Conservation (phyloP, 2,329 filamentous ascomycete species). For the Bipolaris bicolor region DNA sequence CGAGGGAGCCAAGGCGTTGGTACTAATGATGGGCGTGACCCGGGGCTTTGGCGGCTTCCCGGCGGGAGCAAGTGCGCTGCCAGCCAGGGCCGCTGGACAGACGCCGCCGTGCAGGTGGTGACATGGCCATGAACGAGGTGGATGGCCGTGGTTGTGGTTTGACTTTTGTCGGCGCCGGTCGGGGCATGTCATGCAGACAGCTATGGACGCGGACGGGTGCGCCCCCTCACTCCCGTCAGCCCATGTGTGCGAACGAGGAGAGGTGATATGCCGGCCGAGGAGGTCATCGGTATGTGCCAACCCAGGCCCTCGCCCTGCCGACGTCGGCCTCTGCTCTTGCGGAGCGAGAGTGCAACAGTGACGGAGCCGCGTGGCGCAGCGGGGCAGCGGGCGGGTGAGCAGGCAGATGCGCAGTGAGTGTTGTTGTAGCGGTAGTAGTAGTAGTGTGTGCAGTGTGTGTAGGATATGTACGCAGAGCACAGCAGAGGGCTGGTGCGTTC, state of each 20-base stretch:
- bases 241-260: background rate
- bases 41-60: background rate
- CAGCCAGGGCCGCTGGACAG: no score
- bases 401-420: background rate
- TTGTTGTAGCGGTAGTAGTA: no score
- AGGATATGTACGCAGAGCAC: background rate
- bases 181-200: background rate
- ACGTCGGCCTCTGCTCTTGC: background rate
- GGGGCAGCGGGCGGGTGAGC: background rate
- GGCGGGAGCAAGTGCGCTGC: no score
- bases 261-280: background rate
- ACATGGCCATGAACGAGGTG: background rate
- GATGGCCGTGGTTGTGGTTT: background rate
- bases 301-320: background rate
- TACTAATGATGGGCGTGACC: background rate
- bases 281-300: background rate
- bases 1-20: background rate
- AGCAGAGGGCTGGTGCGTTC: no score
- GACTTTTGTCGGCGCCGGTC: background rate
- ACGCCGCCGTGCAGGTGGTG: background rate
- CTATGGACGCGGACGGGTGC: background rate
- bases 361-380: background rate
- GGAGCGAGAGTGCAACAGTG: no score
- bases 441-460: background rate
- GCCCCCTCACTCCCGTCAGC: background rate